These are phyloP conservation scores for Malassezia restricta DNA, from an alignment of 1,284 basidiomycete genomes.

Conservation along the genomic window DNA sequence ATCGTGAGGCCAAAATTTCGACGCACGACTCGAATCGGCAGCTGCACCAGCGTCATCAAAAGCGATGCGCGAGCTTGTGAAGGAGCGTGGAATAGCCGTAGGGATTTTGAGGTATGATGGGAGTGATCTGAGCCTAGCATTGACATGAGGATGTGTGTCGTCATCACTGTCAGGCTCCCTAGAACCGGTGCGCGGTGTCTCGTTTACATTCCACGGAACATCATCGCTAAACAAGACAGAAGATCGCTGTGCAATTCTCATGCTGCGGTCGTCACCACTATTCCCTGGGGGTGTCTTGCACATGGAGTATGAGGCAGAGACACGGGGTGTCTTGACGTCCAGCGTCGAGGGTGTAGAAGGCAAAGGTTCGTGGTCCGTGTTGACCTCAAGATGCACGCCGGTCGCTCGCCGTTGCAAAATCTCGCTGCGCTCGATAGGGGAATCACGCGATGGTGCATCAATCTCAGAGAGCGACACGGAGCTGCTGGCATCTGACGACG, in stretches of 20 bases:
- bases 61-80: slow-evolving; percentile 11
- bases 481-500: neutral
- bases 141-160: neutral
- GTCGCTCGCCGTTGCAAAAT: neutral
- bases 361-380: neutral
- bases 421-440: neutral
- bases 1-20: too few species aligned
- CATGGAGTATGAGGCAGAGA: neutral
- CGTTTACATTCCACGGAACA: neutral
- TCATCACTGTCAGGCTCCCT: neutral
- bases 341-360: neutral
- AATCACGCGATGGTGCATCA: neutral
- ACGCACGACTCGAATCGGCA: too few species aligned
- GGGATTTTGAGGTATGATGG: slow-evolving; percentile 45
- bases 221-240: slow-evolving; percentile 13
- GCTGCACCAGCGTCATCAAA: neutral
- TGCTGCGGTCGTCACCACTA: neutral
- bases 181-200: neutral
- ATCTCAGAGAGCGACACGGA: neutral
- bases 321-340: neutral
- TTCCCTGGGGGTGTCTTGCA: neutral
- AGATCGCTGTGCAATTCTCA: neutral
- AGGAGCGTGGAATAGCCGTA: slow-evolving; percentile 37
- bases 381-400: neutral
- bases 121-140: slow-evolving; percentile 16